A percentile compares a stretch with the other conserved stretches of the same genome.
Evolutionary conservation across 2,329 filamentous ascomycete species (phyloP).

Genomic region (Epichloe baconii): DNA sequence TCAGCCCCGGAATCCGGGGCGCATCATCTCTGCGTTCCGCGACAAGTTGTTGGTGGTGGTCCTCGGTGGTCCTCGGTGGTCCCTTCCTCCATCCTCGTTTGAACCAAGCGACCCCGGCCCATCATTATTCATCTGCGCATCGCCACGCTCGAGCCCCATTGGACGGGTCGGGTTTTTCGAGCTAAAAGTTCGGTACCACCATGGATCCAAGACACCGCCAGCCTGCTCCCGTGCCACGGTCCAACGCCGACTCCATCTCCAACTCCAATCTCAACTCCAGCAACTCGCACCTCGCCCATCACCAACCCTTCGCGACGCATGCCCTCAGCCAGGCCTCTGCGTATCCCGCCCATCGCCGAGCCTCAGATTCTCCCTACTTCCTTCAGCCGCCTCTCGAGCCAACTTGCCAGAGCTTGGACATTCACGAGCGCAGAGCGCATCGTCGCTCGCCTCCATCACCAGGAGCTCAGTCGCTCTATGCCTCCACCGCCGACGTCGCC

Average conservation of each 20-base stretch:
- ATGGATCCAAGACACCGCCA: slow-evolving; percentile 19
- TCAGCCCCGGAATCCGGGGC: background rate
- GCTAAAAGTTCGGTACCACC: slow-evolving; percentile 22
- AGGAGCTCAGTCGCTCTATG: slow-evolving; percentile 28
- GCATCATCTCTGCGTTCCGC: background rate
- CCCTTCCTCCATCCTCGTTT: background rate
- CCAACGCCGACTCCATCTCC: slow-evolving; percentile 1
- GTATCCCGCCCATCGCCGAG: slow-evolving; percentile 23
- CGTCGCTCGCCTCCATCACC: slow-evolving; percentile 28
- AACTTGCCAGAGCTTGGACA: slow-evolving; percentile 22
- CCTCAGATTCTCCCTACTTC: slow-evolving; percentile 31
- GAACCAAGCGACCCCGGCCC: background rate
- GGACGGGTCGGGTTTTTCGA: slow-evolving; percentile 16
- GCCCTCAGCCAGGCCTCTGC: slow-evolving; percentile 9
- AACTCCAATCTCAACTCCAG: background rate
- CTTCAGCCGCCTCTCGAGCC: slow-evolving; percentile 18
- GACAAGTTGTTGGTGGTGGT: no score
- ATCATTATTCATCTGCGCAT: background rate
- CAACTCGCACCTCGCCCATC: slow-evolving; percentile 5
- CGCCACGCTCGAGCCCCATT: slow-evolving; percentile 1
- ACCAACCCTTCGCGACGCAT: slow-evolving; percentile 2
- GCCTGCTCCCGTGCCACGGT: slow-evolving; percentile 8
- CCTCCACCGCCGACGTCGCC: slow-evolving; percentile 32
- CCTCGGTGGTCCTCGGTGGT: background rate
- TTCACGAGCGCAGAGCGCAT: slow-evolving; percentile 31